phyloP scores from a whole-genome alignment of 768 basidiomycete genomes.

The Scleroderma citrinum region DNA sequence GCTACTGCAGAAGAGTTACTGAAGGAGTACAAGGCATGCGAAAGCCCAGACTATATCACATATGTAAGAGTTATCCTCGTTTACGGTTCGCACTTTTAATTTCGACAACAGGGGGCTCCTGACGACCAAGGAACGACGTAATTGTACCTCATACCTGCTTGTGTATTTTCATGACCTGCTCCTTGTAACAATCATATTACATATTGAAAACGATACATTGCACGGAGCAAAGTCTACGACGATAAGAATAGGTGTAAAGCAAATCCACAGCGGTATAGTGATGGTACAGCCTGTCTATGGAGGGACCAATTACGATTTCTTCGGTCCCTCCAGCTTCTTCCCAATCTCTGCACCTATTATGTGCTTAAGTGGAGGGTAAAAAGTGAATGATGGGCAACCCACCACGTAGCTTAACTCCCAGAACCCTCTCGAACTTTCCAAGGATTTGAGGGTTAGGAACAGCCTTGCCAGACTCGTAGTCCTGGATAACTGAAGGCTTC shows the following conservation, averaged over 20 bases:
- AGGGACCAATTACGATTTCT: slow-evolving; percentile 55
- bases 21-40: slow-evolving; percentile 95
- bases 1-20: slow-evolving; percentile 82
- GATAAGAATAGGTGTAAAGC: slow-evolving; percentile 13
- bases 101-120: slow-evolving; percentile 24
- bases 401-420: slow-evolving; percentile 90
- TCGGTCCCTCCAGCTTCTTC: slow-evolving; percentile 75
- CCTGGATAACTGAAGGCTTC: slow-evolving; percentile 82
- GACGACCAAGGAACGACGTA: slow-evolving; percentile 25
- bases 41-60: slow-evolving; percentile 90
- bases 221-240: slow-evolving; percentile 17
- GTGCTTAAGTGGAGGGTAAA: background rate
- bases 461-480: slow-evolving; percentile 85
- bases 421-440: slow-evolving; percentile 77
- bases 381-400: slow-evolving; percentile 15
- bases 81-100: background rate
- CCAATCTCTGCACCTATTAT: slow-evolving; percentile 70
- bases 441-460: slow-evolving; percentile 85
- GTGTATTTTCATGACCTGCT: background rate
- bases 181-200: slow-evolving; percentile 1
- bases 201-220: slow-evolving; percentile 18
- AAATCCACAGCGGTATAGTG: slow-evolving; percentile 16
- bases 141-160: background rate
- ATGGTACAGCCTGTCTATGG: slow-evolving; percentile 29
- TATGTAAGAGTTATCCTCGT: slow-evolving; percentile 45